A percentile compares a stretch with the other conserved stretches of the same genome.
These are phyloP conservation scores for Pachysandra terminalis DNA, from an alignment of 164 flowering plant genomes.

Conservation along the genomic window DNA sequence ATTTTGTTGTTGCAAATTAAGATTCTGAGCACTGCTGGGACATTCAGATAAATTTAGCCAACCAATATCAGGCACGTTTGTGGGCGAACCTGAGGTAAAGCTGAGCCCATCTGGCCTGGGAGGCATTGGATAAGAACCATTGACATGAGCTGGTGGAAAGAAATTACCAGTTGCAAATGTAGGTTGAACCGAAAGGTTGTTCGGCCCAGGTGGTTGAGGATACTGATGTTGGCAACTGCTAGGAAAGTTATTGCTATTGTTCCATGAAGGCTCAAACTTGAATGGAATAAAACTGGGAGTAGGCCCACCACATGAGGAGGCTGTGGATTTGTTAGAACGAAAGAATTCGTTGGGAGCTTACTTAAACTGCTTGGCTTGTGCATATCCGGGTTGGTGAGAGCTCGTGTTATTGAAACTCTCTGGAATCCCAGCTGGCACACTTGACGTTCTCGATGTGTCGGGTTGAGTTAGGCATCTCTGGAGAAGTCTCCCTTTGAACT, in stretches of 20 bases:
- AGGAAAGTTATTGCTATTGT: conserved; percentile 14
- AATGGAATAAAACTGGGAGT: conserved; percentile 25
- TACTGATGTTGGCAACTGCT: conserved; percentile 22
- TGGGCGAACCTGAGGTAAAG: conserved; percentile 20
- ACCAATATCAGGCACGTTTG: conserved; percentile 38
- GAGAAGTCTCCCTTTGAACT: conserved; percentile 24
- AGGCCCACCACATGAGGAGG: conserved; percentile 21
- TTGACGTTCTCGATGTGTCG: too few species aligned
- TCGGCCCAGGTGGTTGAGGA: conserved; percentile 28
- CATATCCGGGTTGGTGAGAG: too few species aligned
- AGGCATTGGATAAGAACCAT: conserved; percentile 20
- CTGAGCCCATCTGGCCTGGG: too few species aligned
- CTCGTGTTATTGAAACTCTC: neutral
- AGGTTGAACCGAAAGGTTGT: conserved; percentile 22
- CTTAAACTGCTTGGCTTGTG: conserved; percentile 19
- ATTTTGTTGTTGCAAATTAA: too few species aligned
- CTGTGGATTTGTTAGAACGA: conserved; percentile 11
- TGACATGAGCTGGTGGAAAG: conserved; percentile 21
- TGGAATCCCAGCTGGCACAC: neutral
- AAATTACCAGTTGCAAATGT: conserved; percentile 22
- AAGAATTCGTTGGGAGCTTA: conserved; percentile 31
- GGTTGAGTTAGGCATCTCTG: conserved; percentile 32
- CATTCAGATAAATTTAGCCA: conserved; percentile 29
- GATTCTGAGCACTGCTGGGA: conserved; percentile 19
- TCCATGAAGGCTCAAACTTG: conserved; percentile 24